Evolutionary conservation across 371 early-diverging fungal species (phyloP).

Genomic region (Zancudomyces culisetae): DNA sequence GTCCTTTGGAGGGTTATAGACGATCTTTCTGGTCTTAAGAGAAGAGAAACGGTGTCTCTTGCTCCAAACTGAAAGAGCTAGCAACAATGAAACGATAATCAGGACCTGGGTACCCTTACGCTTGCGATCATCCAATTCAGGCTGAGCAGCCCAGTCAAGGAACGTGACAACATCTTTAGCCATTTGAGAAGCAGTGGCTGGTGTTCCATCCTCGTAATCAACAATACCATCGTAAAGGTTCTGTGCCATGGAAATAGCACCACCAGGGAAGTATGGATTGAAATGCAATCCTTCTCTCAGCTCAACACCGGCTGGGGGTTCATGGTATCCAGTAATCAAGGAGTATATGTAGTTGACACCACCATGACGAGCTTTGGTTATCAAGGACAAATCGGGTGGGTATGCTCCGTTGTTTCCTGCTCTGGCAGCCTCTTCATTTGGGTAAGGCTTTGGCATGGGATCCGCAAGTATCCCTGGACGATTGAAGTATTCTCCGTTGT

Average conservation of each 20-base stretch:
- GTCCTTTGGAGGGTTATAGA: slow-evolving; percentile 30
- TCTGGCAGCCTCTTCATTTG: slow-evolving; percentile 93
- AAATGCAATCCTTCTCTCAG: slow-evolving; percentile 91
- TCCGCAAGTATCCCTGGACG: slow-evolving; percentile 94
- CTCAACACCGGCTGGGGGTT: slow-evolving; percentile 88
- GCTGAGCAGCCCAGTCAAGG: slow-evolving; percentile 88
- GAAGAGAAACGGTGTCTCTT: slow-evolving; percentile 64
- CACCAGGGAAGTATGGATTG: slow-evolving; percentile 98
- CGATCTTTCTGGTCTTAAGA: slow-evolving; percentile 64
- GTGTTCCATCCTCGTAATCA: slow-evolving; percentile 96
- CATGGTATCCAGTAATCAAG: slow-evolving; percentile 85
- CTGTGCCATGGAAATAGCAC: slow-evolving; percentile 95
- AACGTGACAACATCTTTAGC: slow-evolving; percentile 92
- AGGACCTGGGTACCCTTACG: slow-evolving; percentile 86
- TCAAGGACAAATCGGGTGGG: slow-evolving; percentile 92
- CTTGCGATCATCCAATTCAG: slow-evolving; percentile 93
- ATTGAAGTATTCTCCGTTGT: slow-evolving; percentile 78
- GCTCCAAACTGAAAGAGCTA: slow-evolving; percentile 42
- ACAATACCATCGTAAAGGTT: slow-evolving; percentile 83
- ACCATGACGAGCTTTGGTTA: slow-evolving; percentile 88
- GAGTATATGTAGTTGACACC: slow-evolving; percentile 89
- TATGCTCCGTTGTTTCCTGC: slow-evolving; percentile 90
- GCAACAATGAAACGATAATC: slow-evolving; percentile 30
- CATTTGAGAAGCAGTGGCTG: slow-evolving; percentile 90
- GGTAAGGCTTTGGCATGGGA: slow-evolving; percentile 80